A percentile compares a stretch with the other conserved stretches of the same genome.
Evolutionary conservation across 768 basidiomycete genomes (phyloP).

Genomic region (Mycena venus): DNA sequence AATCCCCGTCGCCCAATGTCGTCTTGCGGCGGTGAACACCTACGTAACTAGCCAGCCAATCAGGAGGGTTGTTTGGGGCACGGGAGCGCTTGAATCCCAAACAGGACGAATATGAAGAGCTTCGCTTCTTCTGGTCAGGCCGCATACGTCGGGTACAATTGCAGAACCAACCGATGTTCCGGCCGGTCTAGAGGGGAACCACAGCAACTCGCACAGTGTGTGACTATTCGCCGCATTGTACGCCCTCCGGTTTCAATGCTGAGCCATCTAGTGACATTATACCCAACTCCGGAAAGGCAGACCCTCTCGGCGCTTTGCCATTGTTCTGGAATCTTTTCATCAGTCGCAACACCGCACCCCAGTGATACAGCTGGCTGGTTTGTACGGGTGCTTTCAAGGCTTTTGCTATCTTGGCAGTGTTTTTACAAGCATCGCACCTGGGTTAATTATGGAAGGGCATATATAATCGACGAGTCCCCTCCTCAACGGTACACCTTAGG

Average conservation of each 20-base stretch:
- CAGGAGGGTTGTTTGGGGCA: background rate
- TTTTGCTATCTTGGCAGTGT: background rate
- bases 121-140: background rate
- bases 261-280: no score
- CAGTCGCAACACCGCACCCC: background rate
- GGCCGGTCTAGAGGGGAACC: no score
- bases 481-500: no score
- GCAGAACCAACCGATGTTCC: no score
- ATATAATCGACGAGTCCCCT: background rate
- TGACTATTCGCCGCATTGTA: no score
- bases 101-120: background rate
- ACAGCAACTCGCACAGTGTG: background rate
- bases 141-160: background rate
- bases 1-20: no score
- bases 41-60: background rate
- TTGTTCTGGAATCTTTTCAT: background rate
- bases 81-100: background rate
- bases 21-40: no score
- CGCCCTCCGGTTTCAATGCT: no score
- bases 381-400: background rate
- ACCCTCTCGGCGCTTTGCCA: background rate
- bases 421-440: background rate
- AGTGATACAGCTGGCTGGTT: background rate
- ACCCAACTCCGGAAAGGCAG: no score
- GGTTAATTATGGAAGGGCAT: background rate